Percentiles rank a stretch among this genome's conserved stretches.
Evolutionary conservation across 2,329 filamentous ascomycete genomes (phyloP).

Genomic region (Alternaria brassicicola): DNA sequence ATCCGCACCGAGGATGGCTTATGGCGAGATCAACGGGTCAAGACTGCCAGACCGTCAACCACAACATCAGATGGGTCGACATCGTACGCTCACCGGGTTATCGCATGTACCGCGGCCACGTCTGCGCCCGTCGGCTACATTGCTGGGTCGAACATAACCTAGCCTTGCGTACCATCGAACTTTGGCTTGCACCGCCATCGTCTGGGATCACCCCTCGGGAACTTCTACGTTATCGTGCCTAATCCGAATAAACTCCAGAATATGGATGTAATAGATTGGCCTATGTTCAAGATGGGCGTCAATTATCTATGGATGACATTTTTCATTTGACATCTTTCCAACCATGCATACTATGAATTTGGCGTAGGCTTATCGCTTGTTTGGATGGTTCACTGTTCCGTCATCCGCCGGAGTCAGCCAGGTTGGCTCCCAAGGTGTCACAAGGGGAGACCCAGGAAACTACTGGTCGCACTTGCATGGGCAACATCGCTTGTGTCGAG

Average conservation of each 20-base stretch:
- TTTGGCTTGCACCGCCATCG: slow-evolving; percentile 21
- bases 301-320: not conserved
- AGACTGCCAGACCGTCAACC: slow-evolving; percentile 17
- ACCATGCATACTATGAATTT: not conserved
- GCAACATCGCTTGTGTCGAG: slow-evolving; percentile 5
- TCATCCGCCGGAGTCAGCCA: too few relatives aligned
- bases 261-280: rapidly evolving
- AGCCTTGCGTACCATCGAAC: slow-evolving; percentile 5
- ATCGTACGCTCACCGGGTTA: slow-evolving; percentile 17
- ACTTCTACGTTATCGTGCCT: not conserved
- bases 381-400: slow-evolving; percentile 19
- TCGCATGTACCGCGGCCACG: slow-evolving; percentile 24
- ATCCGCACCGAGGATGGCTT: slow-evolving; percentile 26
- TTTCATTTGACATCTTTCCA: too few relatives aligned
- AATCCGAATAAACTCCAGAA: not conserved
- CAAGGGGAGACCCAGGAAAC: slow-evolving; percentile 14
- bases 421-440: too few relatives aligned
- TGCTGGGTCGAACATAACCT: slow-evolving; percentile 8
- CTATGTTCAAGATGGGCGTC: not conserved
- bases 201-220: not conserved
- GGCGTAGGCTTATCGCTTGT: slow-evolving; percentile 12
- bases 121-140: slow-evolving; percentile 6
- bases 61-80: slow-evolving; percentile 25
- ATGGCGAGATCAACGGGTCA: slow-evolving; percentile 9
- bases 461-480: slow-evolving; percentile 19